Evolutionary conservation across 2,329 filamentous ascomycete genomes (phyloP).

Genomic region (Calonectria naviculata): DNA sequence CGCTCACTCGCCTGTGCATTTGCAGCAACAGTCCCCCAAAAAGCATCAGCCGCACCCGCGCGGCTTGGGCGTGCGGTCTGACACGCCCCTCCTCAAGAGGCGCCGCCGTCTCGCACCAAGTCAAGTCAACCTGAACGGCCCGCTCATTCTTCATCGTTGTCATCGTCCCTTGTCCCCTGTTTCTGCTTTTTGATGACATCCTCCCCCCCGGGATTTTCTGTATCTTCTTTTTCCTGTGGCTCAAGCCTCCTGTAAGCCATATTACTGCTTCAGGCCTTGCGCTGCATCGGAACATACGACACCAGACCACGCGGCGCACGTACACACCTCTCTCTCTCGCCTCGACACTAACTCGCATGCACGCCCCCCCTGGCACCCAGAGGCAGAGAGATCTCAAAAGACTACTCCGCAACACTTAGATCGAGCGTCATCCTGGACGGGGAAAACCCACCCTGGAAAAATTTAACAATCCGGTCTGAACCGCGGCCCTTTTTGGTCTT

Average conservation of each 20-base stretch:
- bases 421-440: background rate
- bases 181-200: background rate
- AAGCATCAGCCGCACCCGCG: background rate
- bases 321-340: background rate
- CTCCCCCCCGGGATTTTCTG: background rate
- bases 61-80: background rate
- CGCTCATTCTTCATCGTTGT: slow-evolving; percentile 11
- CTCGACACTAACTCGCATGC: background rate
- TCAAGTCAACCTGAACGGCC: background rate
- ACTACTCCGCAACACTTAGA: background rate
- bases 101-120: background rate
- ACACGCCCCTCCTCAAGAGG: slow-evolving; percentile 4
- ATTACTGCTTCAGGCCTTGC: background rate
- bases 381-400: background rate
- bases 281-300: background rate
- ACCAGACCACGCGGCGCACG: slow-evolving; percentile 2
- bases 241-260: slow-evolving; percentile 8
- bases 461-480: background rate
- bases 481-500: background rate
- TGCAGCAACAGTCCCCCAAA: background rate
- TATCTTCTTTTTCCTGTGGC: slow-evolving; percentile 8
- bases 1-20: background rate
- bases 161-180: background rate
- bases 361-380: background rate
- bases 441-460: background rate